Evolutionary conservation across 306 rosid species (phyloP), one percentile per base, ranked within the genome.

Genomic region (Medicago lupulina): DNA sequence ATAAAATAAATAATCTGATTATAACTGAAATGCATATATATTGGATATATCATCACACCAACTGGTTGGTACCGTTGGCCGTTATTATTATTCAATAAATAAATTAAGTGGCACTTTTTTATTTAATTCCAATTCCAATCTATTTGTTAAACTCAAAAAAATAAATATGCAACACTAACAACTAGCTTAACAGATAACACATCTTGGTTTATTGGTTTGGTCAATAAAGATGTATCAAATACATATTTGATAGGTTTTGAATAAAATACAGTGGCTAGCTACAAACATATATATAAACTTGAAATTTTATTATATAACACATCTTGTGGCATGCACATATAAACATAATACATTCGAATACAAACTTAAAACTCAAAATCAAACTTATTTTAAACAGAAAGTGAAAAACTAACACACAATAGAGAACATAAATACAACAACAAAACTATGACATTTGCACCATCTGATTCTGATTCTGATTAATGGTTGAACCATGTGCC

Each of bases 1-100:
- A n/a, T n/a, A 0, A 50, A 50, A 7, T n/a, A 58, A 71, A 59
- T 61, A 66, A 76, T 64, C 69, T 51, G 3, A 51, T 51, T 71
- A 21, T 31, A 58, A 49, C 44, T 16, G 6, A 62, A 49, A 18
- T 73, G 18, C n/a, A 49, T 7, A 67, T 51, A 16, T 53, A 73
- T 79, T 71, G 7, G 14, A 40, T 19, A n/a, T 59, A 46, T 18
- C 59, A 53, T 76, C 25, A 21, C 70, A 76, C 66, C 81, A 64
- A 76, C 81, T 63, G 47, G 78, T 76, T 71, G 85, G 53, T 76
- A 60, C 0, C 3, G 12, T 18, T 54, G 13, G 6, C 25, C 6
- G 15, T 16, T 53, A 53, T 53, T 53, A 53, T 49, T 31, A 31
- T 31, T 31, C 36, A 31, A 0, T 31, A 31, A 31, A 31, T 18